phyloP scores from a whole-genome alignment of 768 basidiomycete genomes.

The Boletus vinaceobasis region DNA sequence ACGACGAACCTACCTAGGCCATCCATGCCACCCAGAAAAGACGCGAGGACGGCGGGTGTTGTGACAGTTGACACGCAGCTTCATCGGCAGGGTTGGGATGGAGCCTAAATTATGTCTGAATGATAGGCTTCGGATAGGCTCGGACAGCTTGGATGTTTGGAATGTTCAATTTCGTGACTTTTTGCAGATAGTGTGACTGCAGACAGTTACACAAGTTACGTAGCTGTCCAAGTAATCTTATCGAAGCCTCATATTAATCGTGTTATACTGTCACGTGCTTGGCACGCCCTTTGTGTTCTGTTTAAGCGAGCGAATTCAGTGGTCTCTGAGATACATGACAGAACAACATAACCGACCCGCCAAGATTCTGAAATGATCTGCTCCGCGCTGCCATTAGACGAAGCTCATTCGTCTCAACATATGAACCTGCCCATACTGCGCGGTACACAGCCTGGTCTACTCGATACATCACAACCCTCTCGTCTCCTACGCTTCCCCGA shows the following conservation, averaged over 20 bases:
- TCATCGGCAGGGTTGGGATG: no score
- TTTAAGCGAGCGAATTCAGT: neutral
- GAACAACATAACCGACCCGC: neutral
- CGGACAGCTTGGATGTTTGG: no score
- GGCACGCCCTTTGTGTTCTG: constrained; percentile 7
- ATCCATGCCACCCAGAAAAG: no score
- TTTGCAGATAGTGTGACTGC: no score
- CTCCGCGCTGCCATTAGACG: constrained; percentile 2
- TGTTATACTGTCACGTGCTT: constrained; percentile 11
- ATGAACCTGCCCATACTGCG: constrained; percentile 17
- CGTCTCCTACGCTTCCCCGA: constrained; percentile 59
- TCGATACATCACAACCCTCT: constrained; percentile 59
- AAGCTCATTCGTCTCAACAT: constrained; percentile 7
- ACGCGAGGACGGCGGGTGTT: no score
- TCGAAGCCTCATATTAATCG: neutral
- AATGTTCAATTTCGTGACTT: no score
- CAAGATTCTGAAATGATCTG: constrained; percentile 8
- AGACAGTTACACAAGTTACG: no score
- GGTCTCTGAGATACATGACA: neutral
- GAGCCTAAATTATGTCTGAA: no score
- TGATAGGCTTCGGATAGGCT: no score
- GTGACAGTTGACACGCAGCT: no score
- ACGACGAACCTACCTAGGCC: no score
- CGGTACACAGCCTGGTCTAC: constrained; percentile 57
- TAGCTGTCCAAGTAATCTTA: no score